Conservation (phyloP, 2,329 filamentous ascomycete species). For the Fusarium piperis region DNA sequence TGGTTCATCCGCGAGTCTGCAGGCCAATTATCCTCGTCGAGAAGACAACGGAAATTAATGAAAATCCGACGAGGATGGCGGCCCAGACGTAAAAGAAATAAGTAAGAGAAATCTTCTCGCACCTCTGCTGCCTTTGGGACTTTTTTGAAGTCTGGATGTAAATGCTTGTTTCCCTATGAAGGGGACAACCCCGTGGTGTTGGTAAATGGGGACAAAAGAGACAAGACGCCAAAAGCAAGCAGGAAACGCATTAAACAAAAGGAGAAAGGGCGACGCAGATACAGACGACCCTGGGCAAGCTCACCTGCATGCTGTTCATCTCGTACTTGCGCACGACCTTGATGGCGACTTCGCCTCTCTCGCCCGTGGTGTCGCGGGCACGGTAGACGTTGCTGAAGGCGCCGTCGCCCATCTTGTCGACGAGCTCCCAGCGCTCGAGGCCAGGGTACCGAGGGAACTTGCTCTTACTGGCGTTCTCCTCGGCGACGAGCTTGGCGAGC, state of each 20-base stretch:
- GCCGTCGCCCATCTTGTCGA: conserved; percentile 99
- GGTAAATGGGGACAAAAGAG: conserved; percentile 56
- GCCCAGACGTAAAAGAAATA: conserved; percentile 30
- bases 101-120: conserved; percentile 63
- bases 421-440: conserved; percentile 74
- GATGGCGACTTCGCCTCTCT: conserved; percentile 87
- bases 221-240: conserved; percentile 11
- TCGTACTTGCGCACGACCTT: conserved; percentile 99
- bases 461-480: conserved; percentile 86
- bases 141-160: conserved; percentile 97
- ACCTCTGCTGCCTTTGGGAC: conserved; percentile 97
- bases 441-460: conserved; percentile 76
- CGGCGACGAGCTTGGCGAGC: conserved; percentile 86
- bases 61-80: conserved; percentile 36
- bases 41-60: conserved; percentile 30
- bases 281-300: conserved; percentile 53
- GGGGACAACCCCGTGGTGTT: conserved; percentile 58
- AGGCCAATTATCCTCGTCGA: conserved; percentile 30
- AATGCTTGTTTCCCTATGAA: conserved; percentile 84
- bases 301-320: conserved; percentile 98
- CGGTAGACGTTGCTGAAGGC: conserved; percentile 99
- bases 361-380: conserved; percentile 77
- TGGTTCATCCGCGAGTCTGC: conserved; percentile 21
- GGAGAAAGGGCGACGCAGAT: conserved; percentile 36
- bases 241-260: conserved; percentile 25